A percentile compares a stretch with the other conserved stretches of the same genome.
phyloP scores from a whole-genome alignment of 345 rosid species.

The Brassica nigra region DNA sequence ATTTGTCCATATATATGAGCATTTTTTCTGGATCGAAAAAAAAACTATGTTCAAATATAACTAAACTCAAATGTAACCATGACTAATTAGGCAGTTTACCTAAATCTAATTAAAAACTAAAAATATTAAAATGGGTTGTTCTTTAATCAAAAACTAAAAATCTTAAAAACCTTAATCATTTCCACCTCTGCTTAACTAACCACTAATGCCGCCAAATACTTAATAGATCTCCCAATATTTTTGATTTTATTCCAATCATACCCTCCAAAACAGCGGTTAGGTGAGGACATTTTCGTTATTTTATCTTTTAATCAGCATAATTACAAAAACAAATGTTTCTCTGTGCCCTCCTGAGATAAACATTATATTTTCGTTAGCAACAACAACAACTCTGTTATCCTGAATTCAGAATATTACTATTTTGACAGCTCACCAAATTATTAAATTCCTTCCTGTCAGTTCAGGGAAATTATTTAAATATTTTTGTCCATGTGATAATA shows the following conservation, averaged over 20 bases:
- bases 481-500: conserved; percentile 36
- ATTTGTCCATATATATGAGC: no score
- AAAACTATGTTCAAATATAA: no score
- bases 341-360: conserved; percentile 27
- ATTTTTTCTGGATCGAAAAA: no score
- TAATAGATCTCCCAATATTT: neutral
- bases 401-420: conserved; percentile 20
- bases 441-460: conserved; percentile 31
- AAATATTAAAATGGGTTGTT: no score
- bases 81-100: no score
- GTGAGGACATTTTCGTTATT: conserved; percentile 25
- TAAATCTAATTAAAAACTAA: no score
- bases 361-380: neutral
- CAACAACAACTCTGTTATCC: neutral
- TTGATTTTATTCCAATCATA: neutral
- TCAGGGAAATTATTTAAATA: conserved; percentile 11
- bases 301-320: neutral
- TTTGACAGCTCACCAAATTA: conserved; percentile 33
- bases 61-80: no score
- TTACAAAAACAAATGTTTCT: conserved; percentile 24
- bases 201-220: neutral
- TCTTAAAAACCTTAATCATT: no score
- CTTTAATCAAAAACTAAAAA: no score
- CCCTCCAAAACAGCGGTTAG: conserved; percentile 20
- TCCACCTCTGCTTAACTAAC: neutral